Base-by-base conservation (phyloP, 2,329 filamentous ascomycete species). In the Phyllosticta paracitricarpa region DNA sequence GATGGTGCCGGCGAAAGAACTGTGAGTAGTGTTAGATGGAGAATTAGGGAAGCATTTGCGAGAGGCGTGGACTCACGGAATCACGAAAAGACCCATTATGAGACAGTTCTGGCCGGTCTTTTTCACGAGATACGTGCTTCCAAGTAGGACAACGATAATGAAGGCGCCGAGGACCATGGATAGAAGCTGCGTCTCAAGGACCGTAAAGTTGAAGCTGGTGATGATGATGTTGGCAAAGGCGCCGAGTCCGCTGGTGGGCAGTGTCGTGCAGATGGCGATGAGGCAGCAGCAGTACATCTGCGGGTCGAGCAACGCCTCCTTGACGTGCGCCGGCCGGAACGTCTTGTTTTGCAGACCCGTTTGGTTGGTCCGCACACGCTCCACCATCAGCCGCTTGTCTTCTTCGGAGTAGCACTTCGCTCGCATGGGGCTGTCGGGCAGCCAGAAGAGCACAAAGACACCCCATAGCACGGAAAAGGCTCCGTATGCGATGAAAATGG, bases 161-260 rank as follows among this genome's bases (percentile, higher is more conserved):
- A 88, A 88, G 51, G 82, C 83, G 4, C 88, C 88, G 0, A 89
- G 77, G 0, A 90, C 88, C 86, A 91, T 90, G 51, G 86, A 82
- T 25, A 92, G 76, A 1, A 92, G 76, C 73, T 91, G 88, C 0
- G 88, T 89, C 71, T 91, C 75, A 6, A 90, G 77, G 0, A 77
- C 75, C 0, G 76, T 79, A 68, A 91, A 92, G 0, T 85, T 75
- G 62, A 91, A 85, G n/a, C 79, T 78, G 61, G 80, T 71, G 72
- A 91, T 89, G 67, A 92, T 87, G 66, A 91, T 87, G 64, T 87
- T 87, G 59, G 86, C 84, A 69, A 90, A 91, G 0, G 84, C 84
- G 6, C 88, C 88, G 0, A 91, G 80, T 0, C 88, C 88, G 22
- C 82, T 85, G 0, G 87, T 91, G 0, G 88, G 88, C 1, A 91